Evolutionary conservation across 2,329 filamentous ascomycete species (phyloP), one percentile per base, ranked within the genome.

Genomic region (Nectriaceae sp.): DNA sequence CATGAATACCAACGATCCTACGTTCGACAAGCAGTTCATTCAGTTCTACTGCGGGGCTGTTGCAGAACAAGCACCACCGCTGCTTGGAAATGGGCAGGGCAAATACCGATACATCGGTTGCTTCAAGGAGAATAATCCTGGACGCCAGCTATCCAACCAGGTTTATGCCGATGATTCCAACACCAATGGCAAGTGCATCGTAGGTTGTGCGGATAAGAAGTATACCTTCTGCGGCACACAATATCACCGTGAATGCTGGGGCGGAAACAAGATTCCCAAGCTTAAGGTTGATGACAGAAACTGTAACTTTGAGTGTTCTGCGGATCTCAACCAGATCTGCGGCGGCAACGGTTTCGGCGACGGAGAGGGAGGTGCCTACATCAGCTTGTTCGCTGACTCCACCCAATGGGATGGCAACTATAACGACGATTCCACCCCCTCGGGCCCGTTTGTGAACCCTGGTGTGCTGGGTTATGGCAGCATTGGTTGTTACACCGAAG

Each of bases 161-260:
- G 49, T 77, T 0, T 74, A 75, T 35, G 64, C 67, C n/a, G 63
- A 67, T n/a, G 50, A 62, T 10, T 63, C 60, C 13, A 77, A 71
- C 63, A 75, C 75, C 3, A 75, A 70, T 20, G 65, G 67, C 20
- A 64, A 66, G 53, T 82, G 77, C 42, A 76, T 80, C 33, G 63
- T 62, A 0, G 63, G 70, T 2, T 81, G 78, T 41, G 65, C 62
- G 1, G 57, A 46, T 0, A 59, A 55, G 4, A 65, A 66, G 1
- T 69, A 67, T 11, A 56, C 60, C 0, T 79, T 77, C 52, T 78
- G 77, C 5, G 78, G 70, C 2, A 77, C 74, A 0, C 69, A 80
- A 44, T 81, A 80, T 50, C 65, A 73, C 16, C 56, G 65, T 11
- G 78, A 83, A 56, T 82, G 79, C 57, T 83, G 79, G 80, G 77